Evolutionary conservation across 768 basidiomycete species (phyloP).

Genomic region (Lentinula boryana): DNA sequence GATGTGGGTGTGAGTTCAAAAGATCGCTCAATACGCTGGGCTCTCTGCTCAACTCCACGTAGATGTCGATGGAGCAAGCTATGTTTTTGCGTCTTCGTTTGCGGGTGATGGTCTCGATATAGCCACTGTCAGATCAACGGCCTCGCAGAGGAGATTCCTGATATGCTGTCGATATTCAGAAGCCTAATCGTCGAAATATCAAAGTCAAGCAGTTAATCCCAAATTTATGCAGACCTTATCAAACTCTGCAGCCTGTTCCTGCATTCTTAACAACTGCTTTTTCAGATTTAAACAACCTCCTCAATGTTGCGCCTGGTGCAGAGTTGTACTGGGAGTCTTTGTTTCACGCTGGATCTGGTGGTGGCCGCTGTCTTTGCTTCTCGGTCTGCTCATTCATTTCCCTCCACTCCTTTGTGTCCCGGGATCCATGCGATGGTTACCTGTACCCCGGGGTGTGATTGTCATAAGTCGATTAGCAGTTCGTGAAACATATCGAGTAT

Average conservation of each 20-base stretch:
- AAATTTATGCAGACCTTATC: slow-evolving; percentile 62
- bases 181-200: slow-evolving; percentile 40
- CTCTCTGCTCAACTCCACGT: slow-evolving; percentile 33
- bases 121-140: slow-evolving; percentile 6
- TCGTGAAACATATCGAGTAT: background rate
- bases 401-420: background rate
- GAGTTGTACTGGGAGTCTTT: background rate
- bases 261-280: slow-evolving; percentile 92
- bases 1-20: slow-evolving; percentile 6
- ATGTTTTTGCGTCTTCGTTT: slow-evolving; percentile 38
- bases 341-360: background rate
- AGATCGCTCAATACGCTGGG: slow-evolving; percentile 29
- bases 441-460: background rate
- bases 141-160: slow-evolving; percentile 2
- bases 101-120: slow-evolving; percentile 29
- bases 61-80: slow-evolving; percentile 15
- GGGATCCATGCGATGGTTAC: background rate
- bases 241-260: slow-evolving; percentile 67
- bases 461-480: background rate
- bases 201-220: background rate
- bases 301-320: slow-evolving; percentile 98
- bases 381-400: background rate
- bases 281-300: slow-evolving; percentile 95
- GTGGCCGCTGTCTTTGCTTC: background rate
- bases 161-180: slow-evolving; percentile 84